Evolutionary conservation across 2,329 filamentous ascomycete genomes (phyloP).

Genomic region (Aspergillus melleus): DNA sequence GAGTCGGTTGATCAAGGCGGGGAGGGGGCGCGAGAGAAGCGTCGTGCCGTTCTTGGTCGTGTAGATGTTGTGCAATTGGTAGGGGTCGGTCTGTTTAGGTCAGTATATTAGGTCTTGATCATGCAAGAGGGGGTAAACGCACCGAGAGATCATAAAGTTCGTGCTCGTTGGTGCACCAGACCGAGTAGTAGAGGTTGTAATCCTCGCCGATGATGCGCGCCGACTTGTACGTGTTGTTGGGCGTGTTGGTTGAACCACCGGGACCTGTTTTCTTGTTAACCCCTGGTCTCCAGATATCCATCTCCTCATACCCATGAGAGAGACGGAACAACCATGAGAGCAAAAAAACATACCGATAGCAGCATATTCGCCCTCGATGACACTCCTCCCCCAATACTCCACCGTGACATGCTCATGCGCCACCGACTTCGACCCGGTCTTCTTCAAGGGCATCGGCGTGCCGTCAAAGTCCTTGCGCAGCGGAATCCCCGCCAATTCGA

Average conservation of each 20-base stretch:
- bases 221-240: conserved; percentile 43
- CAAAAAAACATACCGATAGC: conserved; percentile 22
- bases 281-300: not conserved
- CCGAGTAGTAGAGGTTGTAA: conserved; percentile 41
- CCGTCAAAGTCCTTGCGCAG: conserved; percentile 58
- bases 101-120: not conserved
- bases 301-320: not conserved
- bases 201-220: conserved; percentile 32
- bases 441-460: conserved; percentile 49
- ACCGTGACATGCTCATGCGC: conserved; percentile 59
- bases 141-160: conserved; percentile 40
- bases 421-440: conserved; percentile 17
- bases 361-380: conserved; percentile 33
- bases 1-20: conserved; percentile 27
- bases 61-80: conserved; percentile 39
- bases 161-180: conserved; percentile 43
- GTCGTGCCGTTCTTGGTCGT: not conserved
- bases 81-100: conserved; percentile 33
- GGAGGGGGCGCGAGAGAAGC: conserved; percentile 24
- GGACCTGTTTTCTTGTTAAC: conserved; percentile 12
- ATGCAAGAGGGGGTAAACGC: not conserved
- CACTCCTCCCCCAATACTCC: conserved; percentile 55
- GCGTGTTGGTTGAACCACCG: conserved; percentile 16
- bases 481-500: conserved; percentile 45
- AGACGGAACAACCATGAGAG: not conserved